A percentile compares a stretch with the other conserved stretches of the same genome.
Evolutionary conservation across 176 grass and related monocot genomes (phyloP).

Genomic region (Triticum dicoccoides): DNA sequence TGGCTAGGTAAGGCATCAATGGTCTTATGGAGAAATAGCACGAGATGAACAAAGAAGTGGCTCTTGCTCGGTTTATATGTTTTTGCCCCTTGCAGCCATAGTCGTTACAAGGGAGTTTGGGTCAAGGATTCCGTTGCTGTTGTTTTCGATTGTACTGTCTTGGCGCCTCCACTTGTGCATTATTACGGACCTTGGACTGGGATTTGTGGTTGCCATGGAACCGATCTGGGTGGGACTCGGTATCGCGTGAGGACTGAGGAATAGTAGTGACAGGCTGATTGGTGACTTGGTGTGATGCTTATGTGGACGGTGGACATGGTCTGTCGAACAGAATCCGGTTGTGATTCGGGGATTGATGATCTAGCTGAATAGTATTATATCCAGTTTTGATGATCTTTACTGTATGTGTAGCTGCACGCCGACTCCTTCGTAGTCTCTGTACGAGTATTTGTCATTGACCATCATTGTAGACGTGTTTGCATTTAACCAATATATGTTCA

Average conservation of each 20-base stretch:
- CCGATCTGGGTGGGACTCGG: no score
- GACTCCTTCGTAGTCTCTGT: not conserved
- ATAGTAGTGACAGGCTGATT: no score
- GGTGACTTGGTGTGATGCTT: no score
- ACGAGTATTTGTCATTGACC: not conserved
- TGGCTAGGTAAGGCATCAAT: not conserved
- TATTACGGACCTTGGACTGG: no score
- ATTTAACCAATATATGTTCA: not conserved
- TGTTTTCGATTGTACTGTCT: not conserved
- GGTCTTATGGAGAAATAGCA: not conserved
- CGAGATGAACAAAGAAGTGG: no score
- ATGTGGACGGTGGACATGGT: no score
- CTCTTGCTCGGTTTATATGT: not conserved
- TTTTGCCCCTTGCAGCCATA: not conserved
- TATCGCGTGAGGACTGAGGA: no score
- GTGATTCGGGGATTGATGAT: not conserved
- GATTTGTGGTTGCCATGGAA: no score
- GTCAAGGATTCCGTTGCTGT: not conserved
- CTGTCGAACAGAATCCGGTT: not conserved
- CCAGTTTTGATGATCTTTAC: not conserved
- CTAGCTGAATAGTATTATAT: not conserved
- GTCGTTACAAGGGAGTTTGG: not conserved
- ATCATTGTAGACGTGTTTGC: not conserved
- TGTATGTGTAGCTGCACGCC: not conserved
- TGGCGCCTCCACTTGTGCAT: no score